These are phyloP conservation scores for Raffaelea ambrosiae DNA, from an alignment of 2,329 filamentous ascomycete species.

Conservation along the genomic window DNA sequence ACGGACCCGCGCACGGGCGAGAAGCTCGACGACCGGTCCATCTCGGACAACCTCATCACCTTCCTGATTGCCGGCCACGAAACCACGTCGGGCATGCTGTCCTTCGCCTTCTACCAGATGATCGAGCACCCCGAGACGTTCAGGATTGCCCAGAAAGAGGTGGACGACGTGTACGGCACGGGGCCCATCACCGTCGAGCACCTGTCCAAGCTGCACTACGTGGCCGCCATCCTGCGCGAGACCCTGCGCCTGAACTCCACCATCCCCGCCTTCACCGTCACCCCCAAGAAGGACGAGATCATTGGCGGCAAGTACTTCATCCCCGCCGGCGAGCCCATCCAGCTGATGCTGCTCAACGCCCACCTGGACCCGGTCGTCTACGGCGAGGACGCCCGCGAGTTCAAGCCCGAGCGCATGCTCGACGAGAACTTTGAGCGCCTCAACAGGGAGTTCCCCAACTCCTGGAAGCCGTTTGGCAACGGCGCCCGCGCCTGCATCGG, in stretches of 20 bases:
- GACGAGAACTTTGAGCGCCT: conserved; percentile 56
- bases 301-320: conserved; percentile 55
- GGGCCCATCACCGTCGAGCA: conserved; percentile 51
- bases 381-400: conserved; percentile 56
- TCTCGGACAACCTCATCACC: conserved; percentile 64
- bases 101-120: conserved; percentile 58
- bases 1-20: conserved; percentile 59
- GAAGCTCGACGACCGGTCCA: conserved; percentile 52
- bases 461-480: conserved; percentile 62
- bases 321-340: conserved; percentile 39
- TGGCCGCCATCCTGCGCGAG: conserved; percentile 58
- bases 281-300: conserved; percentile 43
- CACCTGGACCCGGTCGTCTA: conserved; percentile 58
- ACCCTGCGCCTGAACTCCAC: conserved; percentile 54
- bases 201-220: conserved; percentile 55
- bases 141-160: conserved; percentile 55
- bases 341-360: conserved; percentile 40
- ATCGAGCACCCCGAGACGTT: conserved; percentile 54
- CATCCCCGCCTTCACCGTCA: conserved; percentile 48
- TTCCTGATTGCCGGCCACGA: conserved; percentile 66
- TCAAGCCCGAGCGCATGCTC: conserved; percentile 64
- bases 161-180: conserved; percentile 55
- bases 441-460: conserved; percentile 51
- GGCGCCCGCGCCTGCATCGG: conserved; percentile 58
- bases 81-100: conserved; percentile 59